Conservation (phyloP, 768 basidiomycete genomes). For the Pluteus cervinus region DNA sequence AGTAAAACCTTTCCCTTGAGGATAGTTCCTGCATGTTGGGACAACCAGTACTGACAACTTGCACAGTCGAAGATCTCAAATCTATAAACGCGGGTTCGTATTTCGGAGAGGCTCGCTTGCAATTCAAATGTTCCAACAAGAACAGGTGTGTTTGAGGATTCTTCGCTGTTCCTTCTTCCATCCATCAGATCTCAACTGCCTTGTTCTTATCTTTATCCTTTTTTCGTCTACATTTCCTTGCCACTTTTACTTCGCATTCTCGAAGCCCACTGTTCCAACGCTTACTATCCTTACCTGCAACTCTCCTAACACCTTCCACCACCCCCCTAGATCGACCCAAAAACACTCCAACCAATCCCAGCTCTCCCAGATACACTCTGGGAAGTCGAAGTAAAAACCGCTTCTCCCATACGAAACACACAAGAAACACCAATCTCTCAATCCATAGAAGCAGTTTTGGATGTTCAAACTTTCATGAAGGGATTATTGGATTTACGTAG, state of each 20-base stretch:
- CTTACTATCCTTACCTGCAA: too few relatives aligned
- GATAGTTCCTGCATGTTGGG: too few relatives aligned
- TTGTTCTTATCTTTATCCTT: too few relatives aligned
- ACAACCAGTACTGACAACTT: not conserved
- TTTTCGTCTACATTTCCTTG: too few relatives aligned
- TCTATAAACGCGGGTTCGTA: conserved; percentile 76
- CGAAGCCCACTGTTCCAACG: too few relatives aligned
- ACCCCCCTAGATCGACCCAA: conserved; percentile 55
- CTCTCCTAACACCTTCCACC: conserved; percentile 1
- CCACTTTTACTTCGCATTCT: too few relatives aligned
- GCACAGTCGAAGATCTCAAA: conserved; percentile 57
- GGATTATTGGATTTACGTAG: conserved; percentile 73
- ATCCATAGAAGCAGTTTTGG: conserved; percentile 68
- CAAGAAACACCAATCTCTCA: conserved; percentile 70
- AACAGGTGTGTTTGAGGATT: conserved; percentile 44
- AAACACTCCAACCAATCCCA: conserved; percentile 68
- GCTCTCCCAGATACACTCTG: conserved; percentile 78
- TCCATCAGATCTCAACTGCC: conserved; percentile 2
- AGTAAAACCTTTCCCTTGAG: conserved; percentile 6
- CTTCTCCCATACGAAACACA: conserved; percentile 69
- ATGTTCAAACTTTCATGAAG: conserved; percentile 81
- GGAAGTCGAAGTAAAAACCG: conserved; percentile 87
- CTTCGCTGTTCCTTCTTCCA: conserved; percentile 1
- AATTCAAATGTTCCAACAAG: conserved; percentile 83
- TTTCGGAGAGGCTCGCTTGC: conserved; percentile 67